Conservation (phyloP, 1,284 basidiomycete genomes). For the Porogramme epimiltina region DNA sequence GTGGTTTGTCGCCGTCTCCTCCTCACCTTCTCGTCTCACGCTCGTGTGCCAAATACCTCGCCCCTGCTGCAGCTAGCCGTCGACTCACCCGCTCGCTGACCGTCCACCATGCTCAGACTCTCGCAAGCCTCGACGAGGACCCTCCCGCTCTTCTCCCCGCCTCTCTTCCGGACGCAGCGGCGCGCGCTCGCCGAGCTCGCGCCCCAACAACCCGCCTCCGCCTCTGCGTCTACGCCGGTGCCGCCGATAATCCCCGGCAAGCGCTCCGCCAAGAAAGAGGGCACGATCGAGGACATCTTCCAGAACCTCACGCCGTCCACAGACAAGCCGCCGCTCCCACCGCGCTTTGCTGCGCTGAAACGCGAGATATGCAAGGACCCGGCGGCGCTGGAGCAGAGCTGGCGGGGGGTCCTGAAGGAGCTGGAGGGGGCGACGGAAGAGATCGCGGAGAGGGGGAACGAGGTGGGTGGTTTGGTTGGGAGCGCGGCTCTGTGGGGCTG, state of each 20-base stretch:
- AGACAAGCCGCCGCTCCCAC: constrained; percentile 47
- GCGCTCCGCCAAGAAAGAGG: constrained; percentile 8
- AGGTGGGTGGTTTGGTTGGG: constrained; percentile 16
- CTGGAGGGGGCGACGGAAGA: constrained; percentile 48
- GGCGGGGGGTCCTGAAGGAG: constrained; percentile 55
- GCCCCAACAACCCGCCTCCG: not conserved
- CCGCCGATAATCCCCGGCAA: not conserved
- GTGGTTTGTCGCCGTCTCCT: no score
- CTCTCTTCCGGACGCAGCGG: no score
- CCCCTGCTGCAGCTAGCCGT: no score
- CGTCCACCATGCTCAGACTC: no score
- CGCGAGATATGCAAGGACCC: constrained; percentile 50
- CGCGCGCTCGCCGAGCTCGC: no score
- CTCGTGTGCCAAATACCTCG: no score
- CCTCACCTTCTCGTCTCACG: no score
- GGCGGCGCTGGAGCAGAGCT: constrained; percentile 46
- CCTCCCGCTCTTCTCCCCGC: no score
- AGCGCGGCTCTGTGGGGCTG: not conserved
- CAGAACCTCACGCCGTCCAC: constrained; percentile 45
- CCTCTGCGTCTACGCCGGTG: not conserved
- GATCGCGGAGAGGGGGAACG: constrained; percentile 37
- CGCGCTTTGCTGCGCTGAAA: constrained; percentile 64
- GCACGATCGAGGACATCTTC: constrained; percentile 57
- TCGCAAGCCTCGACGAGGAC: no score
- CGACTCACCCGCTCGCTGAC: no score